These are phyloP conservation scores for Mangifera indica DNA, from an alignment of 345 rosid genomes.

Conservation along the genomic window DNA sequence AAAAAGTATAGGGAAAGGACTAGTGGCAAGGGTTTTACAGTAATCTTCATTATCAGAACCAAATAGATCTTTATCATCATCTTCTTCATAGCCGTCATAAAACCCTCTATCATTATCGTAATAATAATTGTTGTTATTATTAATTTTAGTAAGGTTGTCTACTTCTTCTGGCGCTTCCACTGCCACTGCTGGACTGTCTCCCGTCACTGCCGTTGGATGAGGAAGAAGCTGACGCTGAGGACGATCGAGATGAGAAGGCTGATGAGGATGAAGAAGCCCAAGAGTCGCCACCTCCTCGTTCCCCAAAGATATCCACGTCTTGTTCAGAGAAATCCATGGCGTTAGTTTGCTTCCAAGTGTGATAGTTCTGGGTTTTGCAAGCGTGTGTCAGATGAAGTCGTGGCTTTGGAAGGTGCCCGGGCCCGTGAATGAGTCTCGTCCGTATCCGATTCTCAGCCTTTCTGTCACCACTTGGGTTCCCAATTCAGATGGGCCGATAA, in stretches of 20 bases:
- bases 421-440: too few species aligned
- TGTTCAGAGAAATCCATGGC: slow-evolving; percentile 39
- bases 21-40: slow-evolving; percentile 65
- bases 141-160: slow-evolving; percentile 21
- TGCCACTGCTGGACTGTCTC: slow-evolving; percentile 42
- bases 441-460: too few species aligned
- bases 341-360: not conserved
- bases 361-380: not conserved
- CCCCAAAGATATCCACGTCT: slow-evolving; percentile 48
- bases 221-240: slow-evolving; percentile 31
- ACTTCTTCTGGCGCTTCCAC: slow-evolving; percentile 52
- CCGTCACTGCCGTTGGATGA: slow-evolving; percentile 39
- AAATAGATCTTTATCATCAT: slow-evolving; percentile 66
- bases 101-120: slow-evolving; percentile 14
- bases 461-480: too few species aligned
- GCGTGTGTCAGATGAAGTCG: too few species aligned
- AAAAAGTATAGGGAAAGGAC: slow-evolving; percentile 57
- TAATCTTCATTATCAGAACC: slow-evolving; percentile 90
- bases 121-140: slow-evolving; percentile 18
- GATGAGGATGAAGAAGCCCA: slow-evolving; percentile 53
- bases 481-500: too few species aligned
- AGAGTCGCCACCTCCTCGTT: slow-evolving; percentile 45
- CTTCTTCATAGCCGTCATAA: slow-evolving; percentile 27
- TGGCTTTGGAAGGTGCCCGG: too few species aligned
- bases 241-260: slow-evolving; percentile 42